Evolutionary conservation across 2,329 filamentous ascomycete genomes (phyloP).

Genomic region (Neonectria ditissima): DNA sequence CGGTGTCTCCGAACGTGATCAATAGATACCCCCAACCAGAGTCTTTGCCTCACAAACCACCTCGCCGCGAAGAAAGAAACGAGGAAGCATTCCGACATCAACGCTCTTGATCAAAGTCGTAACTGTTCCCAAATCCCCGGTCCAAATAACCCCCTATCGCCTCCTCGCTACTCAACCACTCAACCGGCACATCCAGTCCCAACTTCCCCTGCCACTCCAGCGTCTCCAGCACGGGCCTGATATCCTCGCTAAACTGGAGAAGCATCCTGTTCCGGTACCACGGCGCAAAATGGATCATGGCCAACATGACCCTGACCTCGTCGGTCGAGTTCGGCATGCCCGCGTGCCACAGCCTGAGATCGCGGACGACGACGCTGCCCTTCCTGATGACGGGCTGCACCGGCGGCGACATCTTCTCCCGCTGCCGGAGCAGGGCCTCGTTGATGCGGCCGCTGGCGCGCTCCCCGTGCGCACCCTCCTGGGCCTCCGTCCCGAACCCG

Average conservation of each 20-base stretch:
- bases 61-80: not conserved
- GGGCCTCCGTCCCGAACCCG: slow-evolving; percentile 49
- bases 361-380: slow-evolving; percentile 68
- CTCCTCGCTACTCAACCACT: slow-evolving; percentile 59
- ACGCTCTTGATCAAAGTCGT: slow-evolving; percentile 67
- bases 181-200: slow-evolving; percentile 62
- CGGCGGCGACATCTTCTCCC: slow-evolving; percentile 54
- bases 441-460: slow-evolving; percentile 64
- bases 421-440: slow-evolving; percentile 53
- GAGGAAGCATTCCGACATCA: slow-evolving; percentile 23
- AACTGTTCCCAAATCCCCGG: slow-evolving; percentile 70
- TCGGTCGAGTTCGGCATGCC: slow-evolving; percentile 69
- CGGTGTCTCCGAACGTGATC: not conserved
- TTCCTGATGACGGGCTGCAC: slow-evolving; percentile 64
- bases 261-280: slow-evolving; percentile 70
- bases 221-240: slow-evolving; percentile 58
- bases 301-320: slow-evolving; percentile 68
- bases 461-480: slow-evolving; percentile 64
- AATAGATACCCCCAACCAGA: not conserved
- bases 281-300: slow-evolving; percentile 68
- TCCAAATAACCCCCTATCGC: slow-evolving; percentile 63
- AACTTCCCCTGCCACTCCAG: slow-evolving; percentile 52
- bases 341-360: slow-evolving; percentile 72
- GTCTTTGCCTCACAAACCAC: not conserved
- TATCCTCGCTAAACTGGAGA: slow-evolving; percentile 63